phyloP scores from a whole-genome alignment of 371 early-diverging fungal species.

The Nematocida sp. region DNA sequence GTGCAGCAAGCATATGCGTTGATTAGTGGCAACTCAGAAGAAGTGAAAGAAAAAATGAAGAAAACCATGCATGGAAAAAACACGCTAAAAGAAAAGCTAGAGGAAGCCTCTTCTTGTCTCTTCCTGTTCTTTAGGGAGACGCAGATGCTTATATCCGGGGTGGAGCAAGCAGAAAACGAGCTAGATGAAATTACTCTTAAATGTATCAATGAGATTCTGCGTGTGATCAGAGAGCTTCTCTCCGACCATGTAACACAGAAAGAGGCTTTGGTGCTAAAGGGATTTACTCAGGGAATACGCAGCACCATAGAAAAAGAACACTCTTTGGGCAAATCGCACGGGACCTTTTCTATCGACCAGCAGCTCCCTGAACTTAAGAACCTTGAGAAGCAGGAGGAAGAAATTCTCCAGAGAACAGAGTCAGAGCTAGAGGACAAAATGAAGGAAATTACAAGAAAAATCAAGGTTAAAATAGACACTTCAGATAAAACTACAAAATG shows the following conservation, averaged over 20 bases:
- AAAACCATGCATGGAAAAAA: not conserved
- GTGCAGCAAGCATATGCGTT: constrained; percentile 28
- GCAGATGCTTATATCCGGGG: constrained; percentile 1
- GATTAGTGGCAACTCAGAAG: constrained; percentile 1
- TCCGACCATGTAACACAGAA: too few relatives aligned
- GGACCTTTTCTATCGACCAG: not conserved
- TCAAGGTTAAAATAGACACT: not conserved
- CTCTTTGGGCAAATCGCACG: not conserved
- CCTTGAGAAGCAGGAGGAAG: not conserved
- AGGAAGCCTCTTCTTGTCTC: not conserved
- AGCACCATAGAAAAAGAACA: constrained; percentile 13
- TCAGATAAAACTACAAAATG: not conserved
- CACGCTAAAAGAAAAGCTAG: not conserved
- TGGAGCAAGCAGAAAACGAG: constrained; percentile 50
- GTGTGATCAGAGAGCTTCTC: not conserved
- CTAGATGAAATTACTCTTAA: constrained; percentile 50
- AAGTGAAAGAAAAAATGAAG: not conserved
- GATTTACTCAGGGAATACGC: not conserved
- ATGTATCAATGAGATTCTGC: constrained; percentile 7
- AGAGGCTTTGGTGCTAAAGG: not conserved
- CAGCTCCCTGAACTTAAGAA: constrained; percentile 28
- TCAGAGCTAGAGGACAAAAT: not conserved
- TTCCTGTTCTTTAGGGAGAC: constrained; percentile 19
- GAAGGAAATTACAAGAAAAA: not conserved
- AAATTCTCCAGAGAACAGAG: constrained; percentile 8